phyloP scores from a whole-genome alignment of 192 early-diverging fungal genomes.

The Rhizophagus clarus region DNA sequence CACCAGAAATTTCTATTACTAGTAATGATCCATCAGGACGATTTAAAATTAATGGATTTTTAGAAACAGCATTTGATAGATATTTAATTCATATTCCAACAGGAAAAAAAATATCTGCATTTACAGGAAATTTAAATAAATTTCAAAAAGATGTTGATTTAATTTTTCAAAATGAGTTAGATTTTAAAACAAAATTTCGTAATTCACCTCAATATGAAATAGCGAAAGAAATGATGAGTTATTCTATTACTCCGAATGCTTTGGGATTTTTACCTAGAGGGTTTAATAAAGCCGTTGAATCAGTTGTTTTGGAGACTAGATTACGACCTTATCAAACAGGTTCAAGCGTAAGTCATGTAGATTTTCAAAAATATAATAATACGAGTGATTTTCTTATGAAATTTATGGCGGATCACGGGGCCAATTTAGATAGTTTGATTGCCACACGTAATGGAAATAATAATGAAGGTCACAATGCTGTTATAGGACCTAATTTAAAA shows the following conservation, averaged over 20 bases:
- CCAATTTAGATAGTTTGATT: constrained; percentile 26
- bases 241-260: background rate
- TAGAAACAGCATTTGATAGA: constrained; percentile 39
- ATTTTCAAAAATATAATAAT: constrained; percentile 36
- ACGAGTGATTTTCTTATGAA: constrained; percentile 44
- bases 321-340: constrained; percentile 39
- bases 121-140: background rate
- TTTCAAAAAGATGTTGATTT: background rate
- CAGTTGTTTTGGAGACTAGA: constrained; percentile 38
- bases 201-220: constrained; percentile 4
- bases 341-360: constrained; percentile 46
- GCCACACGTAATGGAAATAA: constrained; percentile 20
- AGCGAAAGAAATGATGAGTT: background rate
- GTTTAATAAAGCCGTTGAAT: background rate
- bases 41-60: constrained; percentile 22
- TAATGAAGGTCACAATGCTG: background rate
- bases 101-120: background rate
- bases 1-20: background rate
- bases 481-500: constrained; percentile 38
- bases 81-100: constrained; percentile 30
- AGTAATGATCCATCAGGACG: background rate
- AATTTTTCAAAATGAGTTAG: background rate
- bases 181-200: constrained; percentile 2
- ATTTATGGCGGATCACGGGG: constrained; percentile 42
- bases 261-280: constrained; percentile 3